Conservation (phyloP, 1,139 yeast genomes). For the Yamadazyma diospyri region DNA sequence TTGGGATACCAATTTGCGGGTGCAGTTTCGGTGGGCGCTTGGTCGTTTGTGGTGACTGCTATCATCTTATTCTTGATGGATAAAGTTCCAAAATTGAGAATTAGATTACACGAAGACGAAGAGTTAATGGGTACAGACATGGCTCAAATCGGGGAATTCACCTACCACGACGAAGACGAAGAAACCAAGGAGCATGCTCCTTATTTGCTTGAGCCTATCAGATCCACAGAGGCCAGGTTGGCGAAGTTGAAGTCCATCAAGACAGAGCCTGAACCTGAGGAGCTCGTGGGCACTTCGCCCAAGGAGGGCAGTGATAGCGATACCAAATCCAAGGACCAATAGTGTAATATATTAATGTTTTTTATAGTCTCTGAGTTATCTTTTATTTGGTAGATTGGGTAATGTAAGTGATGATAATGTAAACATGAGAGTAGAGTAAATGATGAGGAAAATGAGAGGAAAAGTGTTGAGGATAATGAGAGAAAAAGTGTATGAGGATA, state of each 20-base stretch:
- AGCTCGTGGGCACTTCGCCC: conserved; percentile 19
- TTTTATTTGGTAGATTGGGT: too few species aligned
- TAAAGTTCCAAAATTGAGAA: conserved; percentile 74
- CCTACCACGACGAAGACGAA: conserved; percentile 44
- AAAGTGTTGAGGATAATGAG: too few species aligned
- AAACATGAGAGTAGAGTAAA: too few species aligned
- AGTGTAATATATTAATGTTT: not conserved
- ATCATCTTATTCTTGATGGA: conserved; percentile 71
- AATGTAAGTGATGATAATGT: too few species aligned
- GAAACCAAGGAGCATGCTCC: conserved; percentile 29
- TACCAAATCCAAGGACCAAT: conserved; percentile 13
- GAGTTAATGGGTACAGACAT: conserved; percentile 87
- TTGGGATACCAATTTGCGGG: conserved; percentile 94
- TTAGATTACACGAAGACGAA: conserved; percentile 85
- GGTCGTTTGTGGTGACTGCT: conserved; percentile 79
- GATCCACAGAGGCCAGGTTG: conserved; percentile 50
- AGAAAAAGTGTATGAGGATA: too few species aligned
- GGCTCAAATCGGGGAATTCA: conserved; percentile 84
- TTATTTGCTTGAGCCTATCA: conserved; percentile 72
- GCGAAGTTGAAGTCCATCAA: conserved; percentile 27
- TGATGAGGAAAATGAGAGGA: too few species aligned
- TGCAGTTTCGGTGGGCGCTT: conserved; percentile 64
- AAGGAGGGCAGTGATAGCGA: conserved; percentile 16
- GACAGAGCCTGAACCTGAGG: conserved; percentile 13
- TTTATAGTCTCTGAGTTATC: not conserved